Conservation (phyloP, 2,329 filamentous ascomycete genomes). For the Gnomoniopsis sp. region DNA sequence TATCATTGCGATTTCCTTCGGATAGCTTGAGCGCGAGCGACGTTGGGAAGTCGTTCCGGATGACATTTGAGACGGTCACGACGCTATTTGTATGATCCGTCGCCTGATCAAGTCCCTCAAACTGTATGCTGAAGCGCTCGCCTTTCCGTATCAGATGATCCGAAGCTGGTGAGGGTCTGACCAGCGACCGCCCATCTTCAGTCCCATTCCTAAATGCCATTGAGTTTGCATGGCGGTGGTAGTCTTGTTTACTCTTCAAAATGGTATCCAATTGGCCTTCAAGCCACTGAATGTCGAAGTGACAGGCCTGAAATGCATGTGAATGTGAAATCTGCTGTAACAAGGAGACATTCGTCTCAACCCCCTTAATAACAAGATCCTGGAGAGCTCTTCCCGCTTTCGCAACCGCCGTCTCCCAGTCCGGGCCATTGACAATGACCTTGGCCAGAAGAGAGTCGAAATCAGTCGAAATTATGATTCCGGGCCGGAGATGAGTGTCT, state of each 20-base stretch:
- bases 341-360: constrained; percentile 56
- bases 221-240: background rate
- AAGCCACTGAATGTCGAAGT: constrained; percentile 5
- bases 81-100: background rate
- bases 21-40: constrained; percentile 49
- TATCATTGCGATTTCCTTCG: constrained; percentile 38
- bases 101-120: background rate
- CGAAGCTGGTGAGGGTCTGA: background rate
- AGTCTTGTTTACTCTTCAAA: background rate
- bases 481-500: constrained; percentile 50
- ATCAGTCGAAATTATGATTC: constrained; percentile 45
- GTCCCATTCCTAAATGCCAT: background rate
- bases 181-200: background rate
- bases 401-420: constrained; percentile 46
- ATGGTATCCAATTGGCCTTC: background rate
- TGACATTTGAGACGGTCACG: constrained; percentile 33
- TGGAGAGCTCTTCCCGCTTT: constrained; percentile 54
- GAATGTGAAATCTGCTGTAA: constrained; percentile 51
- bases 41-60: constrained; percentile 53
- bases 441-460: constrained; percentile 61
- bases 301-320: constrained; percentile 43
- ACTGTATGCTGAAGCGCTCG: constrained; percentile 1
- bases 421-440: constrained; percentile 51
- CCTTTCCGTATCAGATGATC: constrained; percentile 5
- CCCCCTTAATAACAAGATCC: constrained; percentile 52